Evolutionary conservation across 108 stramenopile genomes (phyloP).

Genomic region (Cyclostephanos invisitatus): DNA sequence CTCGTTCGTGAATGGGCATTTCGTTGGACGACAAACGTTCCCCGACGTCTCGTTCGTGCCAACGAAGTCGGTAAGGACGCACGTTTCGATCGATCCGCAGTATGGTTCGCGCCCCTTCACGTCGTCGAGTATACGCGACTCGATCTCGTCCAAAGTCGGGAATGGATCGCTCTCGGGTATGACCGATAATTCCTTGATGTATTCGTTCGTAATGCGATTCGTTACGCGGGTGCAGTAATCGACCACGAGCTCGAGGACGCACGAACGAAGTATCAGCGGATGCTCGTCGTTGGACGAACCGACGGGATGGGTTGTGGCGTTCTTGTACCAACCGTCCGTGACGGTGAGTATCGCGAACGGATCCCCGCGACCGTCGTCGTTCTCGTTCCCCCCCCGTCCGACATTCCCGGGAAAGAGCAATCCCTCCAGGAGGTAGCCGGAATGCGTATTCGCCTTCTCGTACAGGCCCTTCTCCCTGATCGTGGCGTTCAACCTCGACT

Average conservation of each 20-base stretch:
- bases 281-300: conserved; percentile 29
- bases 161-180: conserved; percentile 49
- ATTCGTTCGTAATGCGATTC: conserved; percentile 44
- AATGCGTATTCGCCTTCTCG: conserved; percentile 47
- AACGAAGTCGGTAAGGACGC: conserved; percentile 49
- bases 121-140: conserved; percentile 32
- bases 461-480: conserved; percentile 41
- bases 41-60: conserved; percentile 1
- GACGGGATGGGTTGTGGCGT: conserved; percentile 28
- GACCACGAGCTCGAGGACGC: conserved; percentile 61
- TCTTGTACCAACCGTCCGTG: conserved; percentile 50
- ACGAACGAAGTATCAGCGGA: conserved; percentile 53
- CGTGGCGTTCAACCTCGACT: conserved; percentile 46
- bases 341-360: conserved; percentile 50
- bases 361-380: conserved; percentile 32
- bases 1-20: conserved; percentile 68
- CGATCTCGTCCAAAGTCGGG: conserved; percentile 52
- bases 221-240: conserved; percentile 78
- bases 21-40: conserved; percentile 54
- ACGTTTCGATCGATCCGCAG: conserved; percentile 63
- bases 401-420: conserved; percentile 51
- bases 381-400: background rate
- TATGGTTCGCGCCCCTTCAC: conserved; percentile 60
- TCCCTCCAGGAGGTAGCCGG: conserved; percentile 54
- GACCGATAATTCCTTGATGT: conserved; percentile 48